Evolutionary conservation across 1,284 basidiomycete genomes (phyloP), one percentile per base, ranked within the genome.

Genomic region (Leccinum huronense): DNA sequence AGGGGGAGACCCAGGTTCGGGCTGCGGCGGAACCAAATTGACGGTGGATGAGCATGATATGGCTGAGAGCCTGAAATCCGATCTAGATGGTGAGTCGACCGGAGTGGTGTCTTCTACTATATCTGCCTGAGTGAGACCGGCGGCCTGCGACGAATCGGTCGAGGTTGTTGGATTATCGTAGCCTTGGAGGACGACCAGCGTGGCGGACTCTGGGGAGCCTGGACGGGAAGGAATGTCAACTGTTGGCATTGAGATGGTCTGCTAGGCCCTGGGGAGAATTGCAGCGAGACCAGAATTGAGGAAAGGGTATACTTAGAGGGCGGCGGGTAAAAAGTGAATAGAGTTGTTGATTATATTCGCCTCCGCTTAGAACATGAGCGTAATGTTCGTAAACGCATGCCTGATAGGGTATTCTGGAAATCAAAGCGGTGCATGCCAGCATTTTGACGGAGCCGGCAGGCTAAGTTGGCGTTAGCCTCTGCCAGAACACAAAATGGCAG

Each of bases 351-450:
- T 27, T 27, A 60, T 7, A 30, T 51, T 30, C 48, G 58, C 57
- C 55, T 62, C 63, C 66, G 65, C 60, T 70, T 65, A 62, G 59
- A 58, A 57, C 51, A 60, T 60, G 57, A 62, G 66, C 61, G 45
- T 58, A 62, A 70, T 38, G 72, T 77, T 75, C 75, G 68, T 76
- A 75, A 75, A 75, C 13, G 63, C 66, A 57, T 76, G 59, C 73
- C 74, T 70, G 58, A 71, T 73, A 60, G 59, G 61, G 73, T 59
- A 23, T 19, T 51, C 16, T 51, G 48, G 48, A 51, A 27, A 27
- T 27, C 48, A 27, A 13, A 51, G 48, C 48, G n/a, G 48, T 51
- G 48, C n/a, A 42, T 42, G 40, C 40, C 16, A 16, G 40, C 40
- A 42, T 42, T 27, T 51, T 51, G 48, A 51, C 23, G 48, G 48